These are phyloP conservation scores for Tremella yokohamensis DNA, from an alignment of 768 basidiomycete species.

Conservation along the genomic window DNA sequence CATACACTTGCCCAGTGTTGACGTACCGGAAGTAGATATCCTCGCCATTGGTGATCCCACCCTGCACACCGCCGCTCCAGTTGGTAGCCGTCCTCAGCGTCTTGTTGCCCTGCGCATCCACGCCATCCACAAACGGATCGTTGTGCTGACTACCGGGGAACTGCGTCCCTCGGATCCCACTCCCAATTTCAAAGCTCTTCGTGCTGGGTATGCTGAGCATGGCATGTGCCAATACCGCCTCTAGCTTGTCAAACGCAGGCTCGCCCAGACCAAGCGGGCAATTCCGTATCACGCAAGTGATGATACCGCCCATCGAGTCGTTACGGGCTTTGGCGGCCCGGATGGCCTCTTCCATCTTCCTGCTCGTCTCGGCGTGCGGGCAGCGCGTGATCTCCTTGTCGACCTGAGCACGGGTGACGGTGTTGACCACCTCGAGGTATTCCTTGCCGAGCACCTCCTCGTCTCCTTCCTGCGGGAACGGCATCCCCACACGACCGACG, in stretches of 20 bases:
- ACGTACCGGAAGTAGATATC: constrained; percentile 91
- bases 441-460: constrained; percentile 74
- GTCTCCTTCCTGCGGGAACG: constrained; percentile 58
- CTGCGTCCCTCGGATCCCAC: constrained; percentile 90
- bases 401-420: constrained; percentile 78
- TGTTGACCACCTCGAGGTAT: constrained; percentile 72
- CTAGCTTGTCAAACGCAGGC: constrained; percentile 97
- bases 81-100: constrained; percentile 80
- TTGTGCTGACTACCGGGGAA: constrained; percentile 92
- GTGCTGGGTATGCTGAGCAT: constrained; percentile 99
- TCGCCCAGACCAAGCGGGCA: constrained; percentile 90
- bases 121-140: constrained; percentile 77
- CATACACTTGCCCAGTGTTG: not conserved
- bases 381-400: constrained; percentile 84
- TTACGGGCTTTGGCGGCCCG: constrained; percentile 81
- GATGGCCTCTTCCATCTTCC: constrained; percentile 88
- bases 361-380: constrained; percentile 82
- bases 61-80: constrained; percentile 96
- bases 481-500: constrained; percentile 86
- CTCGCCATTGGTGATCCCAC: constrained; percentile 96
- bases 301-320: constrained; percentile 97
- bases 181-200: constrained; percentile 96
- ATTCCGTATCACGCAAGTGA: constrained; percentile 91
- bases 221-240: constrained; percentile 89
- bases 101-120: constrained; percentile 27